Conservation (phyloP, 1,139 yeast species). For the Hansenula sp. region DNA sequence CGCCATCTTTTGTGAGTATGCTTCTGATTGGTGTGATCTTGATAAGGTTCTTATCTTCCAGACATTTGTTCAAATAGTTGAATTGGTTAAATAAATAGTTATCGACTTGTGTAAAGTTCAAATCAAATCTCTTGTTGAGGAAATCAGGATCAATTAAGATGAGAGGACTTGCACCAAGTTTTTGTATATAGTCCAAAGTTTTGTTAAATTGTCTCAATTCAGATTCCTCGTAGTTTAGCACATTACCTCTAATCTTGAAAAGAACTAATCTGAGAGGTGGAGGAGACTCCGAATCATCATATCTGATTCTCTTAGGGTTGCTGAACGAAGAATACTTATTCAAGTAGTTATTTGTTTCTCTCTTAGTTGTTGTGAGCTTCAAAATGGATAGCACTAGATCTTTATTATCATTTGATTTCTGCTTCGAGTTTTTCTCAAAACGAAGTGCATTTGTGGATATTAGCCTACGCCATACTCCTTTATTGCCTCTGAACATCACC, state of each 20-base stretch:
- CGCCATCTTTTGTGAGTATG: neutral
- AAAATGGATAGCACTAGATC: conserved; percentile 64
- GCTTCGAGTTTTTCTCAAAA: conserved; percentile 9
- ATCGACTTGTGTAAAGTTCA: conserved; percentile 13
- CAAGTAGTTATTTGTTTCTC: conserved; percentile 68
- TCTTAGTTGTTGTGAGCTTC: conserved; percentile 69
- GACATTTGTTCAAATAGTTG: conserved; percentile 8
- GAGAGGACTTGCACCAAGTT: conserved; percentile 37
- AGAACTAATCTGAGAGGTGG: conserved; percentile 47
- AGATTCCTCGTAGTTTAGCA: conserved; percentile 24
- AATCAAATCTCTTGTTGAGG: conserved; percentile 1
- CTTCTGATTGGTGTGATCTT: conserved; percentile 3
- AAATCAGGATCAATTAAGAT: conserved; percentile 27
- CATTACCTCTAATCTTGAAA: conserved; percentile 38
- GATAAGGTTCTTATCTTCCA: neutral
- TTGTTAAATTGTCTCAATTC: conserved; percentile 27
- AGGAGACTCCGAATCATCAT: neutral
- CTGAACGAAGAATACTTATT: conserved; percentile 47
- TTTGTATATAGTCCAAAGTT: conserved; percentile 32
- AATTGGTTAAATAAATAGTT: conserved; percentile 17
- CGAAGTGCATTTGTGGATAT: neutral
- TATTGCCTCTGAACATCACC: neutral
- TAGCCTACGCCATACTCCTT: neutral
- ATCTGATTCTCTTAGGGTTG: neutral
- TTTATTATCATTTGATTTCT: conserved; percentile 32